These are phyloP conservation scores for Dryadomyces quercus-mongolicae DNA, from an alignment of 2,329 filamentous ascomycete genomes.

Conservation along the genomic window DNA sequence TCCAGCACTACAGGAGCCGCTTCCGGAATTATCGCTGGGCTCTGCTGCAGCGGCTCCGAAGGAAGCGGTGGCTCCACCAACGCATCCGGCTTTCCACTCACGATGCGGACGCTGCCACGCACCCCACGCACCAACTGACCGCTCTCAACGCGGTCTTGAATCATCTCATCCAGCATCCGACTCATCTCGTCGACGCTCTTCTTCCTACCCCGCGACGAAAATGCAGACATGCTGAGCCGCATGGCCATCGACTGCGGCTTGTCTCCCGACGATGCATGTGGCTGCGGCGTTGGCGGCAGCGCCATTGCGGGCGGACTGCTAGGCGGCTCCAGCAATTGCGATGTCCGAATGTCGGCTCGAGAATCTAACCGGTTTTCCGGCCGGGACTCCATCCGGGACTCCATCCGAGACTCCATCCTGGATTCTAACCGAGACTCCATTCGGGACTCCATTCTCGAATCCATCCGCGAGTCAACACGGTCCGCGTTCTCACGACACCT, in stretches of 20 bases:
- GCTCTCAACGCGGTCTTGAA: constrained; percentile 71
- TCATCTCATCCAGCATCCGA: constrained; percentile 90
- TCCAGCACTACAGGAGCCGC: constrained; percentile 17
- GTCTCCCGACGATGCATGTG: constrained; percentile 1
- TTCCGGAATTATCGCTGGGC: constrained; percentile 15
- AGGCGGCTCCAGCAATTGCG: constrained; percentile 20
- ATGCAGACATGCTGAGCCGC: constrained; percentile 7
- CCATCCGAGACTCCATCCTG: constrained; percentile 18
- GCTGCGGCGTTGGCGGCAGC: constrained; percentile 11
- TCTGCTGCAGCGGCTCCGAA: constrained; percentile 15
- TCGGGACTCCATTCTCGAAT: constrained; percentile 14
- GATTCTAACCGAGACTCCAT: constrained; percentile 20
- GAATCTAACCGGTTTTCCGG: too few relatives aligned
- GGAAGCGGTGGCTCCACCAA: not conserved
- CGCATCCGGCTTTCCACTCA: constrained; percentile 27
- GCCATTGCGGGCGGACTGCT: constrained; percentile 15
- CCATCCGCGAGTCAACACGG: constrained; percentile 21
- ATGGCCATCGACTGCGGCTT: not conserved
- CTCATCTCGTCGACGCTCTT: constrained; percentile 87
- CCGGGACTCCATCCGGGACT: constrained; percentile 16
- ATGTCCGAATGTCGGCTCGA: constrained; percentile 19
- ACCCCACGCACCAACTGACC: constrained; percentile 57
- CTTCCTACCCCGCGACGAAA: constrained; percentile 33
- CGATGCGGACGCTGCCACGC: constrained; percentile 54
- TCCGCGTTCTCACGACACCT: constrained; percentile 78